Percentiles rank a stretch among this genome's conserved stretches.
These are phyloP conservation scores for Penicillium paradoxum DNA, from an alignment of 495 filamentous ascomycete genomes.

Conservation along the genomic window DNA sequence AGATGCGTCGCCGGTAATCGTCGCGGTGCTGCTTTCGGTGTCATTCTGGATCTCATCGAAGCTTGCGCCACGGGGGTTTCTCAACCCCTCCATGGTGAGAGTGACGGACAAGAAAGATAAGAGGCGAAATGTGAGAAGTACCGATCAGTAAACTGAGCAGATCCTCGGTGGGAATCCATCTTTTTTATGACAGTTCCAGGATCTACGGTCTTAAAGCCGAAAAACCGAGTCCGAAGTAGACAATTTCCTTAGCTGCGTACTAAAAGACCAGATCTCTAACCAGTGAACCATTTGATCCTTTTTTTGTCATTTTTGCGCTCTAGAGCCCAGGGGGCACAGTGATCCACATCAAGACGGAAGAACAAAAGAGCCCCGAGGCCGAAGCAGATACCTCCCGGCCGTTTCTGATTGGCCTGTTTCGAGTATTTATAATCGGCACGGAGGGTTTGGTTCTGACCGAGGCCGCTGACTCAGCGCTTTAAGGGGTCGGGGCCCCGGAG, in stretches of 20 bases:
- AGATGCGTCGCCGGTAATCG: constrained; percentile 23
- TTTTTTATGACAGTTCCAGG: not conserved
- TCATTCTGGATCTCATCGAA: constrained; percentile 21
- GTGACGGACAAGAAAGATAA: not conserved
- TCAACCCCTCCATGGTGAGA: constrained; percentile 25
- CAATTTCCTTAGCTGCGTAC: not conserved
- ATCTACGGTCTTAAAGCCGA: not conserved
- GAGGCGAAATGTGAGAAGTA: not conserved
- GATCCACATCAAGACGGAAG: too few relatives aligned
- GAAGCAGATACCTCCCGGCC: too few relatives aligned
- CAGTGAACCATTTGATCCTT: too few relatives aligned
- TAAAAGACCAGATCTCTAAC: not conserved
- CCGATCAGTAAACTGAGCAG: not conserved
- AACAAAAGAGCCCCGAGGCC: too few relatives aligned
- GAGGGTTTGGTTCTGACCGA: too few relatives aligned
- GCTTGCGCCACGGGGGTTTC: constrained; percentile 8
- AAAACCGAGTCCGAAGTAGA: not conserved
- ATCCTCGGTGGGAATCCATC: not conserved
- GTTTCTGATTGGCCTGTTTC: too few relatives aligned
- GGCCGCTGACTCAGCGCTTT: too few relatives aligned
- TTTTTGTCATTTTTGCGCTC: too few relatives aligned
- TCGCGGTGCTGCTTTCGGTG: constrained; percentile 31
- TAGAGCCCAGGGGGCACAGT: too few relatives aligned
- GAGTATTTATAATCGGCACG: too few relatives aligned
- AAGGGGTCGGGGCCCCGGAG: too few relatives aligned